phyloP scores from a whole-genome alignment of 306 rosid species.

The Rosa rugosa region DNA sequence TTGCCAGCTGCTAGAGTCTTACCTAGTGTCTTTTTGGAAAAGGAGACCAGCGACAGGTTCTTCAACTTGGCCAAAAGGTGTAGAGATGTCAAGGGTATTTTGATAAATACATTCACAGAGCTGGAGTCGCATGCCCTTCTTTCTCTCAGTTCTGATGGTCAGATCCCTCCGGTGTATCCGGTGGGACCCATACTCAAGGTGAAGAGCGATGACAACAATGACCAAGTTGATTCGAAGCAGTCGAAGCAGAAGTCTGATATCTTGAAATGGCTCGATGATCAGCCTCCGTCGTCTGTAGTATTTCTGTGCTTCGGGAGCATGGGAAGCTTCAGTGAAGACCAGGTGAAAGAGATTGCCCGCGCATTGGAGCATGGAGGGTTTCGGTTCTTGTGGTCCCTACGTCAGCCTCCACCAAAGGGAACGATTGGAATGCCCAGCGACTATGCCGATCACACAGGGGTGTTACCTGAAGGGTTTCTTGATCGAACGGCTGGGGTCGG shows the following conservation, averaged over 20 bases:
- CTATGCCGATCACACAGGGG: not conserved
- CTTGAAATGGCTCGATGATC: slow-evolving; percentile 60
- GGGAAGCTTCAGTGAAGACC: slow-evolving; percentile 34
- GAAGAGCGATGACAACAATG: not conserved
- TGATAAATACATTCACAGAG: slow-evolving; percentile 25
- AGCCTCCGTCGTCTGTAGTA: slow-evolving; percentile 56
- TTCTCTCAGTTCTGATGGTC: not conserved
- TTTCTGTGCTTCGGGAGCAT: slow-evolving; percentile 58
- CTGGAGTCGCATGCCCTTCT: slow-evolving; percentile 10
- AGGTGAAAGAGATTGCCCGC: slow-evolving; percentile 34
- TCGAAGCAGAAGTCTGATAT: slow-evolving; percentile 4
- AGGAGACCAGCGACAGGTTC: not conserved
- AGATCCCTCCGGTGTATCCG: slow-evolving; percentile 15
- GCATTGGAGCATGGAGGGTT: slow-evolving; percentile 33
- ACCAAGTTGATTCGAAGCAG: not conserved
- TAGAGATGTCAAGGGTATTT: slow-evolving; percentile 24
- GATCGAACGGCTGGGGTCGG: slow-evolving; percentile 34
- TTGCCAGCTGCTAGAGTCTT: slow-evolving; percentile 17
- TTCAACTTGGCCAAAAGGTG: not conserved
- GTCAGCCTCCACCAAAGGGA: slow-evolving; percentile 34
- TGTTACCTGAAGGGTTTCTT: slow-evolving; percentile 53
- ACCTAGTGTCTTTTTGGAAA: not conserved
- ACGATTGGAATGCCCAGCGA: not conserved
- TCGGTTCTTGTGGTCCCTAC: slow-evolving; percentile 46
- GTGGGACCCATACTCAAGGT: slow-evolving; percentile 25